phyloP scores from a whole-genome alignment of 1,284 basidiomycete species.

The Malassezia cuniculi region DNA sequence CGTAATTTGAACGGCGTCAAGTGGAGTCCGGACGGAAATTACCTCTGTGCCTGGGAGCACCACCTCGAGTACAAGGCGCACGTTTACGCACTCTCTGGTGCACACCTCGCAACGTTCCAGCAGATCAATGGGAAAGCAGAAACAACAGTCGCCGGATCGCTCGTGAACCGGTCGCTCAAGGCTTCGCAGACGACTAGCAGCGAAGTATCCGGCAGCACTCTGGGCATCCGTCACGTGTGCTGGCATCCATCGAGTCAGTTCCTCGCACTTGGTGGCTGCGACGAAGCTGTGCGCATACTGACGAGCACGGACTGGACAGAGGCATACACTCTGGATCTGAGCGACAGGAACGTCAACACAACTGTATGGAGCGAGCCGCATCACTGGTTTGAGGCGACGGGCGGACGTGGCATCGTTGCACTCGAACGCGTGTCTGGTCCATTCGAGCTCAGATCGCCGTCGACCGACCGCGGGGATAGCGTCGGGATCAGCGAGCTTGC shows the following conservation, averaged over 20 bases:
- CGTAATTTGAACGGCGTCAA: not conserved
- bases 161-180: too few relatives aligned
- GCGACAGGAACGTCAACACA: conserved; percentile 6
- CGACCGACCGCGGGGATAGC: too few relatives aligned
- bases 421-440: conserved; percentile 9
- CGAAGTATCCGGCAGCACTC: conserved; percentile 32
- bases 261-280: conserved; percentile 42
- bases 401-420: conserved; percentile 35
- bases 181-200: too few relatives aligned
- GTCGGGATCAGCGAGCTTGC: not conserved
- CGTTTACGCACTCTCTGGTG: conserved; percentile 4
- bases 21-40: conserved; percentile 11
- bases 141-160: too few relatives aligned
- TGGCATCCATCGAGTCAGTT: conserved; percentile 43
- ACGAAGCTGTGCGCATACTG: conserved; percentile 35
- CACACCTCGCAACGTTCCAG: conserved; percentile 1
- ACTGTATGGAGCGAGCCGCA: conserved; percentile 31
- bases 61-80: conserved; percentile 5
- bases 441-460: too few relatives aligned
- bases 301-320: conserved; percentile 18
- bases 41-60: conserved; percentile 7
- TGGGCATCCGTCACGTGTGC: conserved; percentile 36
- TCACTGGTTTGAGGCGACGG: conserved; percentile 36
- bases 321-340: conserved; percentile 5
- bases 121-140: too few relatives aligned